Base-by-base conservation (phyloP, 495 filamentous ascomycete genomes). In the Chaetomidium leptoderma region DNA sequence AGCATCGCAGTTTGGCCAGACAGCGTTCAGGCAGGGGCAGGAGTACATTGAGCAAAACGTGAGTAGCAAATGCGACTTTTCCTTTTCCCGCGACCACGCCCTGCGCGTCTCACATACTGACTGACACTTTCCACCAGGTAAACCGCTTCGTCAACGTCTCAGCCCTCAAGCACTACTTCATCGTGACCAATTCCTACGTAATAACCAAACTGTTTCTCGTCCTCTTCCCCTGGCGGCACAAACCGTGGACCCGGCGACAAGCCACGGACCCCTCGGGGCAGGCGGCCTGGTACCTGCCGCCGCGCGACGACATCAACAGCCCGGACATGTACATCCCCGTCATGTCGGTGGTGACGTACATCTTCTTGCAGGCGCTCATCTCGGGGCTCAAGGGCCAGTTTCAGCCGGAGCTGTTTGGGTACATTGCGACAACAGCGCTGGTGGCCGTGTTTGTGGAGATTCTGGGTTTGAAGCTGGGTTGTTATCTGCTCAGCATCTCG, bases 321-420 rank as follows among this genome's bases (percentile, higher is more conserved):
- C 93, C 95, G 6, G 93, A 99, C 75, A 96, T 97, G 90, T 99
- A 99, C 79, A 97, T 99, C 62, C 93, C 93, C 29, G 79, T 87
- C 64, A 91, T 91, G 87, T 92, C 93, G 5, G 77, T 99, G 50
- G 90, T 97, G 44, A 99, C 95, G 21, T 99, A 99, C 74, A 93
- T 97, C 63, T 88, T 97, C 21, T 79, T 99, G 14, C 90, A 87
- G 23, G 89, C 91, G 3, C 78, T 97, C 30, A 77, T 97, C 56
- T 92, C 93, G 27, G 95, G 93, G 14, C 80, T 99, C 48, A 83
- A 87, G n/a, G 95, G 95, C 4, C 79, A 87, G 58, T 99, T 99
- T 74, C 87, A 96, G 59, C 93, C 93, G 0, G 92, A 97, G 66
- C 79, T 97, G 47, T 79, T 99, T 27, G 95, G 92, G 6, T 84